phyloP scores from a whole-genome alignment of 257 asterid genomes.

The Linderniella brevidens region DNA sequence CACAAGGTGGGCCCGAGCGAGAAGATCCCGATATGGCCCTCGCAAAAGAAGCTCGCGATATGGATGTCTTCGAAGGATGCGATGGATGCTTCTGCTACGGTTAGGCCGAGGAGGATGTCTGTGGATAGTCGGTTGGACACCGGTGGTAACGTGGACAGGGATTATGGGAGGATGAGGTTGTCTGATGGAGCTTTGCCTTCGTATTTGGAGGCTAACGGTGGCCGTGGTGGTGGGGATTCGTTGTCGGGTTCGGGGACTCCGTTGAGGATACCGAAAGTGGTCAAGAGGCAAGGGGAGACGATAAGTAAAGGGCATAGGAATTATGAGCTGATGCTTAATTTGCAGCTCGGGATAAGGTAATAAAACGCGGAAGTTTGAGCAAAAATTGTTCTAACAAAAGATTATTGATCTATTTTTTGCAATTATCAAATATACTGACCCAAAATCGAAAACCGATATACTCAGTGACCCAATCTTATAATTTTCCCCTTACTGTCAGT shows the following conservation, averaged over 20 bases:
- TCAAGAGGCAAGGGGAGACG: slow-evolving; percentile 51
- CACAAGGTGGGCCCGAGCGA: slow-evolving; percentile 43
- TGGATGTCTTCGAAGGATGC: slow-evolving; percentile 39
- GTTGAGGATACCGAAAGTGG: slow-evolving; percentile 32
- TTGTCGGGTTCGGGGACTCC: slow-evolving; percentile 36
- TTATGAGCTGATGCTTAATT: slow-evolving; percentile 58
- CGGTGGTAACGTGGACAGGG: slow-evolving; percentile 28
- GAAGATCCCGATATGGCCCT: slow-evolving; percentile 60
- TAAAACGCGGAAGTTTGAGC: background rate
- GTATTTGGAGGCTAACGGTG: slow-evolving; percentile 10
- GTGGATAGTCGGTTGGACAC: slow-evolving; percentile 61
- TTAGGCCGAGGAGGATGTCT: slow-evolving; percentile 47
- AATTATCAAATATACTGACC: too few species aligned
- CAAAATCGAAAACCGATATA: too few species aligned
- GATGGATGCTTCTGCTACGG: slow-evolving; percentile 14
- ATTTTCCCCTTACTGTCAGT: too few species aligned
- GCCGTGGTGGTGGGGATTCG: slow-evolving; percentile 3
- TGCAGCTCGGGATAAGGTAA: slow-evolving; percentile 68
- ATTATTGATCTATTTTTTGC: background rate
- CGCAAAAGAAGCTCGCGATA: slow-evolving; percentile 65
- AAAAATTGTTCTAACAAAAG: background rate
- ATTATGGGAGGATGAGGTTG: slow-evolving; percentile 35
- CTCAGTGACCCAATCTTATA: too few species aligned
- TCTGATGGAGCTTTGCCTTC: slow-evolving; percentile 53
- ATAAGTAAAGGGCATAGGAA: slow-evolving; percentile 56